These are phyloP conservation scores for Rubia peregrina DNA, from an alignment of 305 asterid species.

Conservation along the genomic window DNA sequence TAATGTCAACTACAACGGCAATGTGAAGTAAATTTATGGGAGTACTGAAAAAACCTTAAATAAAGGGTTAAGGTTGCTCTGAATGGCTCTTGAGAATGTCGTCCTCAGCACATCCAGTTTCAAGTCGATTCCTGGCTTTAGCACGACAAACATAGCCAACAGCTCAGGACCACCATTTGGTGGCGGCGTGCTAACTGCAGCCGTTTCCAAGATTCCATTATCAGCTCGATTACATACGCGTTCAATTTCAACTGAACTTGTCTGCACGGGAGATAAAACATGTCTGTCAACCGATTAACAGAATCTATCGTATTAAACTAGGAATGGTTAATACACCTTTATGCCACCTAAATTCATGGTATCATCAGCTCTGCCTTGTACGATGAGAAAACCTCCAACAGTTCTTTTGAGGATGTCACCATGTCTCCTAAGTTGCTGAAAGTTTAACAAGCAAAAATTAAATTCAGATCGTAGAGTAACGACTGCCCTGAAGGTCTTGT, in stretches of 20 bases:
- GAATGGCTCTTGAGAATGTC: conserved; percentile 65
- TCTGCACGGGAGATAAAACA: conserved; percentile 35
- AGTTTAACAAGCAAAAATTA: not conserved
- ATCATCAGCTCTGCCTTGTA: conserved; percentile 94
- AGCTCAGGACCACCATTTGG: conserved; percentile 83
- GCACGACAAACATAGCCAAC: conserved; percentile 63
- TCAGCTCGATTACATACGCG: conserved; percentile 71
- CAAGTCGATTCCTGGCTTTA: conserved; percentile 43
- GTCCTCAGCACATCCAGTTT: conserved; percentile 42
- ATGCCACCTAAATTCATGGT: conserved; percentile 98
- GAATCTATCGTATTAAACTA: not conserved
- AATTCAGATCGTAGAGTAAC: not conserved
- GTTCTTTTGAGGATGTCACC: conserved; percentile 78
- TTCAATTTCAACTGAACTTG: conserved; percentile 84
- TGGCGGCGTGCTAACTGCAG: conserved; percentile 70
- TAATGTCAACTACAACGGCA: not conserved
- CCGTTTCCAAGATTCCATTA: conserved; percentile 75
- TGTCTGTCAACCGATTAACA: not conserved
- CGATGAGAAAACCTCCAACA: conserved; percentile 57
- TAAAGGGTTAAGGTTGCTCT: conserved; percentile 71
- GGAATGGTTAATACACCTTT: conserved; percentile 40
- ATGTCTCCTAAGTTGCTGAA: conserved; percentile 86
- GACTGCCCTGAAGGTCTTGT: not conserved
- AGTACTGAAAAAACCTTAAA: conserved; percentile 51
- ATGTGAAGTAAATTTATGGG: not conserved